A percentile compares a stretch with the other conserved stretches of the same genome.
These are phyloP conservation scores for Neostapfia colusana DNA, from an alignment of 176 grass and related monocot species.

Conservation along the genomic window DNA sequence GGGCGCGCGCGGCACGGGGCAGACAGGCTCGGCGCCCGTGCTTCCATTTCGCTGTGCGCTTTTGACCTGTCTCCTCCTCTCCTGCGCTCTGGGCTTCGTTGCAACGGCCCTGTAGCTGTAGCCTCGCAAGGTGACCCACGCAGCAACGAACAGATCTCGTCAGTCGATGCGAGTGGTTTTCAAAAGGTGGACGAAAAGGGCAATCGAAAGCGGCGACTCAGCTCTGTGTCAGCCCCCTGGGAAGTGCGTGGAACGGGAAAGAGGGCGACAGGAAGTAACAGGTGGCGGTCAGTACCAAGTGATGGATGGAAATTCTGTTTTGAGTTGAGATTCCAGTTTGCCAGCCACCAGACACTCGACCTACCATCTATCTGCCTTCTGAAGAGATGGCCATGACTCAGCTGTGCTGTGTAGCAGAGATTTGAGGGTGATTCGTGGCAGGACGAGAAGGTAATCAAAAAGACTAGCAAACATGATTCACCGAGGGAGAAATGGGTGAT, in stretches of 20 bases:
- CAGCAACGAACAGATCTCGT: not conserved
- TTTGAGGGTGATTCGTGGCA: not conserved
- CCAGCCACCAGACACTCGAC: too few species aligned
- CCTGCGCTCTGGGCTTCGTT: not conserved
- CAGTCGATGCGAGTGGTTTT: not conserved
- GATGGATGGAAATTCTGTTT: not conserved
- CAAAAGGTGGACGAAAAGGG: slow-evolving; percentile 5
- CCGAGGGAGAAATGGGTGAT: not conserved
- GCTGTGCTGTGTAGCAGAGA: not conserved
- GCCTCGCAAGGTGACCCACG: slow-evolving; percentile 14
- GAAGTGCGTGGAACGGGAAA: not conserved
- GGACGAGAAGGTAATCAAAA: not conserved
- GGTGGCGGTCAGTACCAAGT: not conserved
- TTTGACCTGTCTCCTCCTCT: slow-evolving; percentile 49
- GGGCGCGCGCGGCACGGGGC: not conserved
- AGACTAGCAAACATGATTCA: not conserved
- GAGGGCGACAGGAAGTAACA: not conserved
- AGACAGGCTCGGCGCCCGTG: slow-evolving; percentile 9
- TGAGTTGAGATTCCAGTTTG: not conserved
- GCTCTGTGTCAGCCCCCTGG: not conserved
- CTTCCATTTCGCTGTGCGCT: slow-evolving; percentile 20
- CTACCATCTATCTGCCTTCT: slow-evolving; percentile 8
- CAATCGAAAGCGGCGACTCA: slow-evolving; percentile 25
- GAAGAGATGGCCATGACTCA: not conserved
- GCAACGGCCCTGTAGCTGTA: slow-evolving; percentile 48